Evolutionary conservation across 140 eudicot genomes (phyloP).

Genomic region (Anethum foeniculum): DNA sequence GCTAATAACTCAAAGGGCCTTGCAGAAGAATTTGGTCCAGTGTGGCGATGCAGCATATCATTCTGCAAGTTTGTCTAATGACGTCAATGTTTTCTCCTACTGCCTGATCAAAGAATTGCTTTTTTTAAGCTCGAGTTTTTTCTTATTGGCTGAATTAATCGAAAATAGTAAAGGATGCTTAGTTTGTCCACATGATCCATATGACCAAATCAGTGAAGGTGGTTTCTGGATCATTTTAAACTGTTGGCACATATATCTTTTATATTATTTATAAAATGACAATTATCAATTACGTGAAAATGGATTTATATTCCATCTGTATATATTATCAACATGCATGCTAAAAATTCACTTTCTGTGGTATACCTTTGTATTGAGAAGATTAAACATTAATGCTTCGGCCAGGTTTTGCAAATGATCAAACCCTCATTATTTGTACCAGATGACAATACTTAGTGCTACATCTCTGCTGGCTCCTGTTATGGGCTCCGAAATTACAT

Average conservation of each 20-base stretch:
- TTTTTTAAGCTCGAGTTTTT: not conserved
- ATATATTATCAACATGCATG: not conserved
- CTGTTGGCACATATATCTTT: not conserved
- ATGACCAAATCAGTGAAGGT: not conserved
- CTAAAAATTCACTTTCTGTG: not conserved
- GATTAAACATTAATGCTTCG: not conserved
- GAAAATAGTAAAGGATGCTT: not conserved
- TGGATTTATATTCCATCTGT: not conserved
- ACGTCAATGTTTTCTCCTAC: not conserved
- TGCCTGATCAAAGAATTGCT: not conserved
- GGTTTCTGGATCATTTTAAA: not conserved
- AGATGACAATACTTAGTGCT: slow-evolving; percentile 74
- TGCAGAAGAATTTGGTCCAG: slow-evolving; percentile 96
- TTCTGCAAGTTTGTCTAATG: slow-evolving; percentile 65
- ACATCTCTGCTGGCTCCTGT: slow-evolving; percentile 35
- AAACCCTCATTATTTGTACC: slow-evolving; percentile 76
- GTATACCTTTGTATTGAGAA: not conserved
- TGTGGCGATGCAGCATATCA: slow-evolving; percentile 95
- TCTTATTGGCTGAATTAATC: not conserved
- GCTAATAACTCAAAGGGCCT: slow-evolving; percentile 87
- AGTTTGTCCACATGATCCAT: not conserved
- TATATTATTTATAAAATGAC: not conserved
- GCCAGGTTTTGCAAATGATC: slow-evolving; percentile 79
- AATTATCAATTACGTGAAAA: not conserved
- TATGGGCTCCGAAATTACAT: slow-evolving; percentile 83